Evolutionary conservation across 2,329 filamentous ascomycete species (phyloP), one percentile per base, ranked within the genome.

Genomic region (Fusarium bulbicola): DNA sequence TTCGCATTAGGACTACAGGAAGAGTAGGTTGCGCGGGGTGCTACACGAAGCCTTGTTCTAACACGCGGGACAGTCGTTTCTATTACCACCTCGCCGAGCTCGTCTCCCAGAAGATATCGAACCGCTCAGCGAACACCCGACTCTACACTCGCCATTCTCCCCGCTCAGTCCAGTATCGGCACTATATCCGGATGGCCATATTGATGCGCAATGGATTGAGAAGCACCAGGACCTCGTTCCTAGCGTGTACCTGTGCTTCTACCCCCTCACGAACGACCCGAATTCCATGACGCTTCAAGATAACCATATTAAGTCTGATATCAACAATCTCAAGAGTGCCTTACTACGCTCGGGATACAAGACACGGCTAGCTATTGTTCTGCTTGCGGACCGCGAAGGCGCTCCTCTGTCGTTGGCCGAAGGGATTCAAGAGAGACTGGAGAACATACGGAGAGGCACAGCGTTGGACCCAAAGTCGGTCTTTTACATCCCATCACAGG

Each of bases 71-170:
- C 78, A 90, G 88, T 86, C 87, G 42, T 85, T 89, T 72, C 79
- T 86, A 79, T 87, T 88, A 66, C 90, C 91, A 18, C 85, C 88
- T 43, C 87, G 90, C 70, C 87, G 86, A 75, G 88, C 88, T 40
- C 84, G 83, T 68, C 82, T 89, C 52, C 88, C 86, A 24, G 85
- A 86, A 52, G 83, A 87, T 61, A 82, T 87, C 76, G 86, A 88
- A 57, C 78, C 82, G 7, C 83, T 86, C 59, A 81, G 83, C 42
- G 80, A 85, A 30, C 82, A 86, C 24, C 84, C 87, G 66, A 85
- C 91, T n/a, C 84, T 97, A 9, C 95, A 98, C 81, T 98, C 96
- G 18, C 94, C 95, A 4, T 91, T 97, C 74, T 98, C 96, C 6
- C 96, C 95, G 2, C 86, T 98, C 36, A 96, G 93, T 43, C 95